A percentile compares a stretch with the other conserved stretches of the same genome.
These are phyloP conservation scores for Didymella exigua DNA, from an alignment of 2,329 filamentous ascomycete genomes.

Conservation along the genomic window DNA sequence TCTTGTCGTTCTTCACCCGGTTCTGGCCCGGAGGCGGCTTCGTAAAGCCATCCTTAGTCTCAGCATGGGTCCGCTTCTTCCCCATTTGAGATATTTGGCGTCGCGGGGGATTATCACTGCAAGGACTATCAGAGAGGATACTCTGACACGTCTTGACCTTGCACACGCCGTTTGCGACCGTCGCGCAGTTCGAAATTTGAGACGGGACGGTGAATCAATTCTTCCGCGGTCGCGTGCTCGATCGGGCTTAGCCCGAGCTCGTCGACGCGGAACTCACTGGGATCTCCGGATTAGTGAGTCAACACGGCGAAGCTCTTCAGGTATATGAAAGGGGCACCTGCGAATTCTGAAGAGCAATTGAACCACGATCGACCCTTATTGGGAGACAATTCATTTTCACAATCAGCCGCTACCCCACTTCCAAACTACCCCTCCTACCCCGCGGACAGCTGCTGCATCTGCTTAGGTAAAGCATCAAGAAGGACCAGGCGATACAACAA, in stretches of 20 bases:
- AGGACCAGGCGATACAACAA: conserved; percentile 2
- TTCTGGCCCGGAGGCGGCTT: conserved; percentile 44
- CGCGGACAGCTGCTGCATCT: conserved; percentile 8
- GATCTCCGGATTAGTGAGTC: conserved; percentile 36
- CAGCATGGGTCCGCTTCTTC: conserved; percentile 50
- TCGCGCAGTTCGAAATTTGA: conserved; percentile 32
- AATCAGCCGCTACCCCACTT: neutral
- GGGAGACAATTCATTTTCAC: conserved; percentile 9
- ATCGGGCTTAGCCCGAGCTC: conserved; percentile 19
- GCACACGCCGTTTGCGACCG: conserved; percentile 24
- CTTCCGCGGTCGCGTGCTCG: conserved; percentile 28
- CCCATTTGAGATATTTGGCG: conserved; percentile 45
- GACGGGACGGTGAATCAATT: conserved; percentile 24
- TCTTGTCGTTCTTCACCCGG: conserved; percentile 37
- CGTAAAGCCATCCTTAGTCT: conserved; percentile 49
- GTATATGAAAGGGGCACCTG: conserved; percentile 2
- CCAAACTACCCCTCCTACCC: conserved; percentile 21
- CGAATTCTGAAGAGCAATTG: neutral
- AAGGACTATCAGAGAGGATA: conserved; percentile 47
- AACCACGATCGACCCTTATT: neutral
- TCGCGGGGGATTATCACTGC: conserved; percentile 33
- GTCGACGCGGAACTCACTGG: conserved; percentile 23
- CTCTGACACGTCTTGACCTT: conserved; percentile 48
- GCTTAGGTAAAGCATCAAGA: conserved; percentile 16
- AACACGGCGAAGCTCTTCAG: conserved; percentile 19